Conservation (phyloP, 169 alveolate genomes). For the Cryptosporidium ryanae region DNA sequence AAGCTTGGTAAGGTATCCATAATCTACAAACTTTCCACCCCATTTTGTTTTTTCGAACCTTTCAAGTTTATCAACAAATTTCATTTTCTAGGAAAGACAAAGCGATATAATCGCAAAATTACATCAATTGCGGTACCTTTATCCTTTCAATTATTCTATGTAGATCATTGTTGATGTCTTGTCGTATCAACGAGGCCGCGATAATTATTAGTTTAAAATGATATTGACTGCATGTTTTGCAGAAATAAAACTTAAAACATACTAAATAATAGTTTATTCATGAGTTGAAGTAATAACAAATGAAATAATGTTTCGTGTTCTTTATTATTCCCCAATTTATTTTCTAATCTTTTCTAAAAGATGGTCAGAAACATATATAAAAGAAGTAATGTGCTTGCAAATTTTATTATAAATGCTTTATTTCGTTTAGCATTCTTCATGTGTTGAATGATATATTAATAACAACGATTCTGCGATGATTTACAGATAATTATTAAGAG, state of each 20-base stretch:
- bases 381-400: background rate
- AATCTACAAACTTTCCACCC: slow-evolving; percentile 76
- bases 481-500: background rate
- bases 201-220: too few relatives aligned
- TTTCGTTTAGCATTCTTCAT: background rate
- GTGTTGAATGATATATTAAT: background rate
- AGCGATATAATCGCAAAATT: background rate
- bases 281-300: too few relatives aligned
- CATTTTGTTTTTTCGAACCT: slow-evolving; percentile 76
- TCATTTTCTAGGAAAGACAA: slow-evolving; percentile 76
- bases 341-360: too few relatives aligned
- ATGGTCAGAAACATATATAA: too few relatives aligned
- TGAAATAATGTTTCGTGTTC: too few relatives aligned
- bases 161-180: slow-evolving; percentile 7
- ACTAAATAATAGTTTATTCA: too few relatives aligned
- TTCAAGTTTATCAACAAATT: slow-evolving; percentile 77
- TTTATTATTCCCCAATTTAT: too few relatives aligned
- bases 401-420: background rate
- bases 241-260: too few relatives aligned
- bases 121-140: slow-evolving; percentile 51
- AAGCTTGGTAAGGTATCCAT: slow-evolving; percentile 50
- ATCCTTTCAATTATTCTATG: background rate
- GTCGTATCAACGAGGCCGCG: background rate
- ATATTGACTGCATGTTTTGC: too few relatives aligned
- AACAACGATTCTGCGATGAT: background rate